Conservation (phyloP, 2,329 filamentous ascomycete genomes). For the Coniosporium tulheliwenetii region DNA sequence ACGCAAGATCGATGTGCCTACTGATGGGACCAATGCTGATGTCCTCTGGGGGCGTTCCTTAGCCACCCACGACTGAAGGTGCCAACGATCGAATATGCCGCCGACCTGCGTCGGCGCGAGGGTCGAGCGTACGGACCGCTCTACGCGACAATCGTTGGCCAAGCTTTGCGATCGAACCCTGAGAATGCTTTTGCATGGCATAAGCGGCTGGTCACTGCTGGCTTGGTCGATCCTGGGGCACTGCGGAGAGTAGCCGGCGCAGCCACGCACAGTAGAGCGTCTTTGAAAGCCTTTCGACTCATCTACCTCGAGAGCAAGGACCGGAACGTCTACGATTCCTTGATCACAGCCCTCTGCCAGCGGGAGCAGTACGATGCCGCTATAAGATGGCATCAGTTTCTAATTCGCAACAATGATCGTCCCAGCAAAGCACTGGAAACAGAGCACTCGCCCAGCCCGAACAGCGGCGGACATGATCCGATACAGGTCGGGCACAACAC, state of each 20-base stretch:
- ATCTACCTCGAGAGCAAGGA: conserved; percentile 23
- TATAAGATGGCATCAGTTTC: conserved; percentile 24
- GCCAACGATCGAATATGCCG: conserved; percentile 22
- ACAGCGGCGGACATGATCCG: conserved; percentile 3
- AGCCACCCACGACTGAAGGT: conserved; percentile 17
- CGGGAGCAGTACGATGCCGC: conserved; percentile 10
- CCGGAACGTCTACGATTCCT: conserved; percentile 24
- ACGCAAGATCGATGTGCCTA: conserved; percentile 23
- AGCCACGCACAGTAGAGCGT: conserved; percentile 5
- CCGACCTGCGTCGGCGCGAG: conserved; percentile 21
- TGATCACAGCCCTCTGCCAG: conserved; percentile 18
- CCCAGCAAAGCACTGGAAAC: conserved; percentile 18
- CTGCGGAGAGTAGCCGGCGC: conserved; percentile 8
- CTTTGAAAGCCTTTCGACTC: conserved; percentile 14
- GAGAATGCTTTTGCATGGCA: conserved; percentile 14
- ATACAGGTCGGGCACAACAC: no score
- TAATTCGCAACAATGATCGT: conserved; percentile 18
- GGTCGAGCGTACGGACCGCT: conserved; percentile 20
- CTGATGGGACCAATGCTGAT: conserved; percentile 19
- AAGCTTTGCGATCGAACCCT: conserved; percentile 17
- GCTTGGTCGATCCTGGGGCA: conserved; percentile 14
- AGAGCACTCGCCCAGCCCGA: conserved; percentile 3
- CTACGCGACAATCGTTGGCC: conserved; percentile 28
- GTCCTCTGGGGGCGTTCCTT: conserved; percentile 27
- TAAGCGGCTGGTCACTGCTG: conserved; percentile 16